Conservation (phyloP, 179 eudicot genomes). For the Beta macrorhiza region DNA sequence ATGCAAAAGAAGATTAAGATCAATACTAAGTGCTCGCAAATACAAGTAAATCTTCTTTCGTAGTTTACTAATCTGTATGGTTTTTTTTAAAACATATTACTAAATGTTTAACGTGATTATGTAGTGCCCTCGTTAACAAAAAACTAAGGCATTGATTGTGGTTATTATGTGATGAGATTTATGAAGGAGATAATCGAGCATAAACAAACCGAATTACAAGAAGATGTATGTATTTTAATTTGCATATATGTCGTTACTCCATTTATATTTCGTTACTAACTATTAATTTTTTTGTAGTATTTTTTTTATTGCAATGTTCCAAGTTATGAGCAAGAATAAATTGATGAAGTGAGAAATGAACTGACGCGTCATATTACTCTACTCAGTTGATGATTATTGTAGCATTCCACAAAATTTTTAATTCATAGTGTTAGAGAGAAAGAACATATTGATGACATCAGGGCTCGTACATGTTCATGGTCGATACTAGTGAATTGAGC, state of each 20-base stretch:
- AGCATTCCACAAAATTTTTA: no score
- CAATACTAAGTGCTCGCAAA: not conserved
- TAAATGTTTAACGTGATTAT: not conserved
- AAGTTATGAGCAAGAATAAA: not conserved
- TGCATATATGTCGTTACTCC: not conserved
- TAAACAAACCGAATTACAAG: not conserved
- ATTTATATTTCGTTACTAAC: not conserved
- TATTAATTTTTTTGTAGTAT: not conserved
- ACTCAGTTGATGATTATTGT: no score
- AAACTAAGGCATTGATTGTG: not conserved
- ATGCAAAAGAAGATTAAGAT: not conserved
- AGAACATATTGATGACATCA: no score
- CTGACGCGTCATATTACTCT: not conserved
- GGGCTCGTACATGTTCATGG: no score
- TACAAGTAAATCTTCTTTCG: not conserved
- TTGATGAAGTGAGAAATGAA: conserved; percentile 1
- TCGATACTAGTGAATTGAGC: no score
- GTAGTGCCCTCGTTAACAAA: not conserved
- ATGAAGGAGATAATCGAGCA: conserved; percentile 2
- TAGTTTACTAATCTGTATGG: not conserved
- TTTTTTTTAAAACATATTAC: not conserved
- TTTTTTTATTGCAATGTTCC: not conserved
- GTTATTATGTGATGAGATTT: conserved; percentile 1
- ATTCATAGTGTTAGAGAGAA: no score
- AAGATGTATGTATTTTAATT: not conserved